These are phyloP conservation scores for Gardenia jasminoides DNA, from an alignment of 257 asterid species.

Conservation along the genomic window DNA sequence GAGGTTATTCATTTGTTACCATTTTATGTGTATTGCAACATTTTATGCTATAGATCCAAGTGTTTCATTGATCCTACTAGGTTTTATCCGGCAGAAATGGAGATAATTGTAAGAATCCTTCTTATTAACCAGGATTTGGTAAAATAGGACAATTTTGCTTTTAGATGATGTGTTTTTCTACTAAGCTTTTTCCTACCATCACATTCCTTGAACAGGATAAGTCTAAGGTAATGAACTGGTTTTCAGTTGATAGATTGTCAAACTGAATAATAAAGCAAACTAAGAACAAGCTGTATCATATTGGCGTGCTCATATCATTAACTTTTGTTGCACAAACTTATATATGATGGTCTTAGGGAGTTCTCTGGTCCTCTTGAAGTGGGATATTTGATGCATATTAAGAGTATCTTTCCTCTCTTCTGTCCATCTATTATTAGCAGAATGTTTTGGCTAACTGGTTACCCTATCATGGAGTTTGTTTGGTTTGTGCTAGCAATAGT, in stretches of 20 bases:
- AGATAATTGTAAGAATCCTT: background rate
- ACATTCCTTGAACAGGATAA: background rate
- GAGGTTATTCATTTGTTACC: conserved; percentile 51
- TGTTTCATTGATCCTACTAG: background rate
- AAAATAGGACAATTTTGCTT: background rate
- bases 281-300: background rate
- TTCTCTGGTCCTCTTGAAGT: background rate
- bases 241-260: too few relatives aligned
- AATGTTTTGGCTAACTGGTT: too few relatives aligned
- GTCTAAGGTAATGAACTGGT: background rate
- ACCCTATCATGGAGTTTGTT: too few relatives aligned
- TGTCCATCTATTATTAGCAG: background rate
- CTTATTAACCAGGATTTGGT: background rate
- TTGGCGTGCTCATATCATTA: background rate
- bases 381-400: background rate
- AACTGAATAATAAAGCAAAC: background rate
- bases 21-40: background rate
- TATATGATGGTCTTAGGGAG: background rate
- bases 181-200: background rate
- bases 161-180: background rate
- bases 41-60: background rate
- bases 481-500: too few relatives aligned
- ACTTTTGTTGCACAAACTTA: background rate
- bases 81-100: background rate
- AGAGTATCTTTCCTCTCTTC: background rate